Conservation (phyloP, 345 rosid genomes). For the Eutrema heterophyllum region DNA sequence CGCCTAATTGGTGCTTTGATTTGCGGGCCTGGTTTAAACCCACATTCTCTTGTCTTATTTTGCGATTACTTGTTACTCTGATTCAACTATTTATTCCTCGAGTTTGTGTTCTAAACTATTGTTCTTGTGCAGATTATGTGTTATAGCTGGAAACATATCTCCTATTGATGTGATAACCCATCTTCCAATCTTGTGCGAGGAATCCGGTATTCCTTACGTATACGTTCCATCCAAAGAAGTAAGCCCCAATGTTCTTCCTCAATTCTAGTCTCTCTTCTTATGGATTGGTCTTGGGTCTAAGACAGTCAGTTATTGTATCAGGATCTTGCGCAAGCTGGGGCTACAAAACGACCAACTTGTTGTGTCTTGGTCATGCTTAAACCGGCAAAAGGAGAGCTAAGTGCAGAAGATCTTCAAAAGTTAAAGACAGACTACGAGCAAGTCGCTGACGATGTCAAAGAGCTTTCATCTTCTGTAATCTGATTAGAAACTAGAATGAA, state of each 20-base stretch:
- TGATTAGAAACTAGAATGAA: slow-evolving; percentile 11
- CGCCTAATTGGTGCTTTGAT: slow-evolving; percentile 12
- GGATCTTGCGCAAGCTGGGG: slow-evolving; percentile 96
- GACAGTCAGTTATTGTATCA: background rate
- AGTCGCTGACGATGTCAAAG: slow-evolving; percentile 60
- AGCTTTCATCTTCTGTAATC: slow-evolving; percentile 50
- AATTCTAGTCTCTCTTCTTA: background rate
- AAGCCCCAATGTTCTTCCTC: slow-evolving; percentile 16
- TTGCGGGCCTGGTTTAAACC: slow-evolving; percentile 29
- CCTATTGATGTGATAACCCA: slow-evolving; percentile 98
- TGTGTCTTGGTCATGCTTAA: slow-evolving; percentile 81
- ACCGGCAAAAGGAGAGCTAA: slow-evolving; percentile 77
- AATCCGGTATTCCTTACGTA: slow-evolving; percentile 72
- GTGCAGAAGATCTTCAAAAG: slow-evolving; percentile 59
- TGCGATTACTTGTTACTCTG: background rate
- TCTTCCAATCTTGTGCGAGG: slow-evolving; percentile 89
- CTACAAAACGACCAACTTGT: slow-evolving; percentile 93
- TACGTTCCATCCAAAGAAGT: slow-evolving; percentile 93
- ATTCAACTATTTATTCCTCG: background rate
- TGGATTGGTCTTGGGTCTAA: background rate
- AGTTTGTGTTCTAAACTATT: background rate
- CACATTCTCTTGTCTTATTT: background rate
- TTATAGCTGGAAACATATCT: slow-evolving; percentile 95
- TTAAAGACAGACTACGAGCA: slow-evolving; percentile 56
- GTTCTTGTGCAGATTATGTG: slow-evolving; percentile 56